Conservation (phyloP, 345 rosid genomes). For the Dovyalis caffra region DNA sequence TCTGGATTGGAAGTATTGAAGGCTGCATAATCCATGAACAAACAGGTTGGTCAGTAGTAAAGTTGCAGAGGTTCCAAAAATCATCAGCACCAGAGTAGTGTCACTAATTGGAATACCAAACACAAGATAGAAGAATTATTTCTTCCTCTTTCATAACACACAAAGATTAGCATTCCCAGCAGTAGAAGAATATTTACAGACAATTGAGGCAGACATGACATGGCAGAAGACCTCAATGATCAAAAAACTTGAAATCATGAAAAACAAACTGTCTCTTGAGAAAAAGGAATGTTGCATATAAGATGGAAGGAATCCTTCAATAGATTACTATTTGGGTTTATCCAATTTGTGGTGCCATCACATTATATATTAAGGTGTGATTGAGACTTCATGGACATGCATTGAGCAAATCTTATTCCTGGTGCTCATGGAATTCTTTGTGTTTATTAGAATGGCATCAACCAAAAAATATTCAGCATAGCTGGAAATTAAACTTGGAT, state of each 20-base stretch:
- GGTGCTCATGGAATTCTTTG: not conserved
- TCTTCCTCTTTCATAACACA: not conserved
- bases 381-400: not conserved
- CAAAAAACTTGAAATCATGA: not conserved
- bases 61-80: constrained; percentile 4
- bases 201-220: not conserved
- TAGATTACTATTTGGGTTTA: not conserved
- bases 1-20: constrained; percentile 88
- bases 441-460: not conserved
- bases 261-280: not conserved
- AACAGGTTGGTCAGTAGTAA: constrained; percentile 6
- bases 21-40: constrained; percentile 61
- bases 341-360: not conserved
- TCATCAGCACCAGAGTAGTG: not conserved
- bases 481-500: too few species aligned
- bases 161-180: not conserved
- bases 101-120: not conserved
- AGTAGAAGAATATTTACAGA: not conserved
- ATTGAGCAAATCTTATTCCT: not conserved
- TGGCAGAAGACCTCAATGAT: not conserved
- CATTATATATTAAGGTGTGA: not conserved
- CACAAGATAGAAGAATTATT: not conserved
- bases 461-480: not conserved
- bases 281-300: not conserved
- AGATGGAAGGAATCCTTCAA: not conserved